Conservation (phyloP, 1,284 basidiomycete species). For the Ganoderma meredithae region DNA sequence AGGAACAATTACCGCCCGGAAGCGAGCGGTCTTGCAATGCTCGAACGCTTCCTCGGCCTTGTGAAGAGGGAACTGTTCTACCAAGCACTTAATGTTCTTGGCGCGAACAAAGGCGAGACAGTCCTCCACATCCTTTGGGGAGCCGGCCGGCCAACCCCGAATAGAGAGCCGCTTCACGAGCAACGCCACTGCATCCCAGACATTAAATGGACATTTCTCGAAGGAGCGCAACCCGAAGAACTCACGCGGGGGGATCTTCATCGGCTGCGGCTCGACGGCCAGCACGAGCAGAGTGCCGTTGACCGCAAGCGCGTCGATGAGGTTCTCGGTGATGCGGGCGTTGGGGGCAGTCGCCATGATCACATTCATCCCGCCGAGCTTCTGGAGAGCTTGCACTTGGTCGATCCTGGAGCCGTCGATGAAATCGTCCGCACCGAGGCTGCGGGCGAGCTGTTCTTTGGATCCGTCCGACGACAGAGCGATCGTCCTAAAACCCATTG, state of each 20-base stretch:
- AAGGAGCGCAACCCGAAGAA: not conserved
- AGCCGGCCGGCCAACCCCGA: conserved; percentile 37
- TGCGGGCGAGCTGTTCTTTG: conserved; percentile 40
- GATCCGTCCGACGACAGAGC: conserved; percentile 39
- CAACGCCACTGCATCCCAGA: conserved; percentile 28
- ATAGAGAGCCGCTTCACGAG: conserved; percentile 36
- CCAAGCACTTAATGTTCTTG: conserved; percentile 34
- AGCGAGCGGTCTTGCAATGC: conserved; percentile 34
- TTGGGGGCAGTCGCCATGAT: conserved; percentile 40
- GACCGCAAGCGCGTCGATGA: conserved; percentile 35
- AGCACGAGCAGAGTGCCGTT: conserved; percentile 38
- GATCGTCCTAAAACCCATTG: conserved; percentile 42
- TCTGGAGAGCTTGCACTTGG: conserved; percentile 35
- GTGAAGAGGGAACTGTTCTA: conserved; percentile 39
- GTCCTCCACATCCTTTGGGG: conserved; percentile 37
- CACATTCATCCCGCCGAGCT: conserved; percentile 40
- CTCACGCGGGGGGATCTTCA: conserved; percentile 30
- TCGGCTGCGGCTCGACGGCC: conserved; percentile 31
- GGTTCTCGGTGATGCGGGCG: conserved; percentile 27
- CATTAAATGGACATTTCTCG: not conserved
- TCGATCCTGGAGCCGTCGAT: conserved; percentile 38
- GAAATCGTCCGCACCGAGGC: conserved; percentile 41
- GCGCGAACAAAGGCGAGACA: conserved; percentile 33
- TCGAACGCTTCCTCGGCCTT: conserved; percentile 39
- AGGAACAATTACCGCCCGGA: conserved; percentile 41